Conservation (phyloP, 2,329 filamentous ascomycete species). For the Penicillium janthinellum region DNA sequence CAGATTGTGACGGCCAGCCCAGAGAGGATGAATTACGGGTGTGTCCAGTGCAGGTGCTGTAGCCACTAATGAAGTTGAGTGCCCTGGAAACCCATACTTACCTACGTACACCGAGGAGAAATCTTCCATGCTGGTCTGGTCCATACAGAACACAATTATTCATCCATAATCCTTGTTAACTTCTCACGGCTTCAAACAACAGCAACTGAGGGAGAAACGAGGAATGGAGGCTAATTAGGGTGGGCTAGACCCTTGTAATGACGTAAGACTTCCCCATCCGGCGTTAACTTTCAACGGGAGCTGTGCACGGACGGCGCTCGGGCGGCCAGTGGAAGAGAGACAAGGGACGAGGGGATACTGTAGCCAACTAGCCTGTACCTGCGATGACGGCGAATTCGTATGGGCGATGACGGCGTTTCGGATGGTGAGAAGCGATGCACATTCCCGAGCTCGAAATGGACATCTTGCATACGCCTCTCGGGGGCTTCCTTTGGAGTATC, state of each 20-base stretch:
- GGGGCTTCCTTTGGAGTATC: background rate
- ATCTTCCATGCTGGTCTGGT: background rate
- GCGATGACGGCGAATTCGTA: slow-evolving; percentile 1
- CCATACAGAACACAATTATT: background rate
- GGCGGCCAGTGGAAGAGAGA: background rate
- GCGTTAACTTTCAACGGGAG: slow-evolving; percentile 6
- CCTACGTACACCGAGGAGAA: background rate
- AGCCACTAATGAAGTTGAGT: background rate
- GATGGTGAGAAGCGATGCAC: slow-evolving; percentile 2
- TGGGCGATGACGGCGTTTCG: background rate
- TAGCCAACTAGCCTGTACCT: background rate
- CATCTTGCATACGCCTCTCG: slow-evolving; percentile 19
- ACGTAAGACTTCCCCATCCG: slow-evolving; percentile 16
- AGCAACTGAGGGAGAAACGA: background rate
- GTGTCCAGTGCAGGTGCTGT: background rate
- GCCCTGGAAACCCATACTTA: background rate
- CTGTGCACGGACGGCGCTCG: slow-evolving; percentile 17
- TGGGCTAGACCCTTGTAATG: slow-evolving; percentile 15
- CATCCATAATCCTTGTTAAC: background rate
- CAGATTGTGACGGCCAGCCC: background rate
- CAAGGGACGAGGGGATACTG: background rate
- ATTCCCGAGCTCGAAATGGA: slow-evolving; percentile 8
- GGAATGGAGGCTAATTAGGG: slow-evolving; percentile 18
- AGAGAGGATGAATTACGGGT: background rate
- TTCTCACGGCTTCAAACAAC: background rate